Evolutionary conservation across 2,329 filamentous ascomycete species (phyloP), one percentile per base, ranked within the genome.

Genomic region (Triangularia verruculosa): DNA sequence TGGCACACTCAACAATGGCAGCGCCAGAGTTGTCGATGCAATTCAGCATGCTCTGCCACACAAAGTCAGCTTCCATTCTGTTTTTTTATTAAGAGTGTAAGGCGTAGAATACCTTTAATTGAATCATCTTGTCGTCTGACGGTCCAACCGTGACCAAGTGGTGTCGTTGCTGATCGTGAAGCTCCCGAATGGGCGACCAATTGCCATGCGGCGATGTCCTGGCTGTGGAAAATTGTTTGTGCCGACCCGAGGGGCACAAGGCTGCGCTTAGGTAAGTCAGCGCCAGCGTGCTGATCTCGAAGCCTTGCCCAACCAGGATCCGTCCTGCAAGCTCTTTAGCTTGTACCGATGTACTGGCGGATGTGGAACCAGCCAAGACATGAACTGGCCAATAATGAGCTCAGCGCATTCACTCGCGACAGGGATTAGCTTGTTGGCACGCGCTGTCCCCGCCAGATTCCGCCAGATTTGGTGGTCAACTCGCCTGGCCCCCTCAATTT

Each of bases 1-100:
- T 90, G 76, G 90, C 91, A 81, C 95, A 99, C 82, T 99, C 95
- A 80, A 98, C 95, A 70, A 99, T 84, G 72, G 95, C 93, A 71
- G 95, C 95, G 76, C 95, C 95, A 69, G 95, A 98, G 83, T 97
- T 99, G 89, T 99, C 95, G 87, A 99, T 98, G 89, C 95, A 98
- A 81, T 95, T 97, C 73, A 99, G 86, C 87, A 99, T 92, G 76
- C 93, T 91, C 95, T 97, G 71, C 32, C 47, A 39, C 2, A 22
- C 28, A 13, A 20, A 17, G 39, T 59, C 17, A 59, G 57, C 57
- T 28, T 57, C 55, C n/a, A n/a, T 34, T 9, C 22, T 28, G 1
- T 2, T 54, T 24, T 27, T 5, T n/a, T 7, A 15, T n/a, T 39
- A 17, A 2, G 5, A 47, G 11, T 11, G n/a, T 20, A 4, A 15